A percentile compares a stretch with the other conserved stretches of the same genome.
Evolutionary conservation across 495 filamentous ascomycete genomes (phyloP).

Genomic region (Durotheca rogersii): DNA sequence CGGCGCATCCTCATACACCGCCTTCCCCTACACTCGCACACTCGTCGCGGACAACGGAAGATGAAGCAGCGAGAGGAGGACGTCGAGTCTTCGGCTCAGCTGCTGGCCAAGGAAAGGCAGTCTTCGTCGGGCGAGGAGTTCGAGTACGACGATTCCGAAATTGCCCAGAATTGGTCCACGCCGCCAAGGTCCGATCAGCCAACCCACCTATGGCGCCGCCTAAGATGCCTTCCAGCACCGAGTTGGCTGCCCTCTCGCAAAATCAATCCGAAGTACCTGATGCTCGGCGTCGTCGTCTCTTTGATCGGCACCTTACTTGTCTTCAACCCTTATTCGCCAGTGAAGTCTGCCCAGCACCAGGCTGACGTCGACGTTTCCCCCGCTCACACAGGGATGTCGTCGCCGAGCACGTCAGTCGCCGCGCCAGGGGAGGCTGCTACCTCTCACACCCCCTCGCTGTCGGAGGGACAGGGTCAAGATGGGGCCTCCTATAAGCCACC

Average conservation of each 20-base stretch:
- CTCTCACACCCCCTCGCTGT: neutral
- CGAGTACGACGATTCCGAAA: conserved; percentile 23
- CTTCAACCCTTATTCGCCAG: conserved; percentile 29
- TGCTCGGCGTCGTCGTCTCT: conserved; percentile 21
- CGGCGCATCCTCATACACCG: conserved; percentile 2
- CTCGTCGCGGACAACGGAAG: neutral
- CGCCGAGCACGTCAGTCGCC: neutral
- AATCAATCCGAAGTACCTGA: conserved; percentile 26
- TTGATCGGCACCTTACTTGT: conserved; percentile 27
- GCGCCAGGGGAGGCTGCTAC: neutral
- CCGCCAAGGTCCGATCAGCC: conserved; percentile 6
- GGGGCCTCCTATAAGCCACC: conserved; percentile 1
- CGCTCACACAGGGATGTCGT: neutral
- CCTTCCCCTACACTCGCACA: neutral
- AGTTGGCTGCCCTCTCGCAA: conserved; percentile 29
- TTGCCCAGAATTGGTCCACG: conserved; percentile 17
- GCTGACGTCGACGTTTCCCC: conserved; percentile 16
- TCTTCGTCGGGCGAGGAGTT: conserved; percentile 29
- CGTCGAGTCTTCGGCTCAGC: conserved; percentile 29
- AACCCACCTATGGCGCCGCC: conserved; percentile 24
- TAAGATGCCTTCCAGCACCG: conserved; percentile 25
- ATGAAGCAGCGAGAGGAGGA: conserved; percentile 30
- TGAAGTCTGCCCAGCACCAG: conserved; percentile 21
- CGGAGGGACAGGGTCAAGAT: neutral
- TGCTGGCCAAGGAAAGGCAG: conserved; percentile 22